Conservation (phyloP, 805 yeast genomes). For the Saccharomycopsis guyanensis region DNA sequence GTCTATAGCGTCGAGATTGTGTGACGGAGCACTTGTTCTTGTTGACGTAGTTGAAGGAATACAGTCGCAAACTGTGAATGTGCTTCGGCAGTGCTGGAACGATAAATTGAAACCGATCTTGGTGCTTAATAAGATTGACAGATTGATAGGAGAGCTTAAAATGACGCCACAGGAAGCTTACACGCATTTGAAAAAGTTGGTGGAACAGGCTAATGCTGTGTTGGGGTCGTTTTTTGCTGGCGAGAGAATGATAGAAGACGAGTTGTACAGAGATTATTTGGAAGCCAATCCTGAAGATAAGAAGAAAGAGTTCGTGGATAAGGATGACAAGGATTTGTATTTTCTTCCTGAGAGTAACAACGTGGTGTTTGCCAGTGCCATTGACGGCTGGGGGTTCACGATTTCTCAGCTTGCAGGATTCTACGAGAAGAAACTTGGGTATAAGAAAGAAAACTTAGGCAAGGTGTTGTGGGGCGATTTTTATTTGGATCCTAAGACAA, state of each 20-base stretch:
- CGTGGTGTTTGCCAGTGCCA: slow-evolving; percentile 84
- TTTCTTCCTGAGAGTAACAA: slow-evolving; percentile 84
- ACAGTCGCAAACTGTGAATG: slow-evolving; percentile 94
- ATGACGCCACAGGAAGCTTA: slow-evolving; percentile 82
- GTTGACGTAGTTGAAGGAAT: slow-evolving; percentile 99
- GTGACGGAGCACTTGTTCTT: slow-evolving; percentile 93
- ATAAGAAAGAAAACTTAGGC: slow-evolving; percentile 68
- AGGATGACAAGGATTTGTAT: slow-evolving; percentile 73
- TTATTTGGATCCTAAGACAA: slow-evolving; percentile 82
- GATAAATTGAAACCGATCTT: slow-evolving; percentile 83
- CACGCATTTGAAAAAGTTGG: slow-evolving; percentile 62
- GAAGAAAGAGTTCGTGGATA: slow-evolving; percentile 50
- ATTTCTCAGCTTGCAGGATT: slow-evolving; percentile 82
- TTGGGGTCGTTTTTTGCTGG: slow-evolving; percentile 91
- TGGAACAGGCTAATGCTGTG: slow-evolving; percentile 93
- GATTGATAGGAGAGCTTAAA: slow-evolving; percentile 74
- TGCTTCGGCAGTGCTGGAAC: slow-evolving; percentile 90
- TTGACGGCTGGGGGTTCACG: slow-evolving; percentile 98
- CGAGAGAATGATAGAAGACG: slow-evolving; percentile 84
- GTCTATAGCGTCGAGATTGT: slow-evolving; percentile 87
- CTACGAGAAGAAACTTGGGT: slow-evolving; percentile 77
- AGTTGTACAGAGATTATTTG: slow-evolving; percentile 61
- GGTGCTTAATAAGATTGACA: slow-evolving; percentile 86
- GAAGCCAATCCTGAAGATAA: slow-evolving; percentile 30
- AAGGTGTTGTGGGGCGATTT: slow-evolving; percentile 96